Evolutionary conservation across 345 rosid species (phyloP), one percentile per base, ranked within the genome.

Genomic region (Brassica carinata): DNA sequence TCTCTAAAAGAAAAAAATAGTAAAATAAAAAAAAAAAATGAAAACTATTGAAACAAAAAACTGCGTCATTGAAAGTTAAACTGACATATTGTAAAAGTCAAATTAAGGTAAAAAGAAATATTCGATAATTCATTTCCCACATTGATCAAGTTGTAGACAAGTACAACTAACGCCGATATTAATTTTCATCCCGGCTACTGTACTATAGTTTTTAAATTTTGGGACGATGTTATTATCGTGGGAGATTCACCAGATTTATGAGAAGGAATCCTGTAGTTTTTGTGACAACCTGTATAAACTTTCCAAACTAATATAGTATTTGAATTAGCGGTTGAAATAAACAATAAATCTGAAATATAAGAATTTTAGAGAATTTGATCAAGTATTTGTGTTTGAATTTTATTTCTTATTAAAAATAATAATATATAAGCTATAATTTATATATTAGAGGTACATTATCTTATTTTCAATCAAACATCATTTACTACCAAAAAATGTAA

Each of bases 71-170:
- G 58, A 26, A 33, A 70, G 71, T 77, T 69, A 71, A 77, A 48
- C 5, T n/a, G 26, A 53, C 9, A 23, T 64, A 65, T 34, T 64
- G 45, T 5, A 11, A 23, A 2, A 13, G 75, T 45, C 80, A 61
- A 77, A 61, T 43, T 14, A 48, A 34, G 65, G 61, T 58, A 63
- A 71, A 48, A 59, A 64, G 33, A 17, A 33, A 57, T 79, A 57
- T 31, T 38, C n/a, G 61, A 73, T 43, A 72, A 73, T 79, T 58
- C 63, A 79, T 79, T 67, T 27, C 63, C 34, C 73, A 73, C 77
- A 40, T 30, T 71, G 31, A 57, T 55, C 57, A 34, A 64, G 58
- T 29, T 53, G 81, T 78, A 36, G 43, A 64, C 76, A 33, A 33
- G 38, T 33, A 33, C 43, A 64, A n/a, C 34, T 34, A 59, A 26